These are phyloP conservation scores for Zhuliangozyma blackwelliae DNA, from an alignment of 1,139 yeast genomes.

Conservation along the genomic window DNA sequence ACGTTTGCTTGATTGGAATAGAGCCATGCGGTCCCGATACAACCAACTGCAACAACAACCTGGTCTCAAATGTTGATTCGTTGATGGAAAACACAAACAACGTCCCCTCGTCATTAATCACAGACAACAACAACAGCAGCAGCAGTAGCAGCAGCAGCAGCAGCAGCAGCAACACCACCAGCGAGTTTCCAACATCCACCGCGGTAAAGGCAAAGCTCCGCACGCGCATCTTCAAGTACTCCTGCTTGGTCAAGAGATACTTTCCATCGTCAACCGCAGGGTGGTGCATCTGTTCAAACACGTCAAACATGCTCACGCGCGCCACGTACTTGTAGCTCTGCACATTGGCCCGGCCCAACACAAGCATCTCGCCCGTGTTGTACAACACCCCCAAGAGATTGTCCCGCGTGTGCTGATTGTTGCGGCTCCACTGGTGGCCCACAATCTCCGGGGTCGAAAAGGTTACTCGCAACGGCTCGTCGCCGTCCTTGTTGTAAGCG, in stretches of 20 bases:
- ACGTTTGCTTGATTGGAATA: slow-evolving; percentile 11
- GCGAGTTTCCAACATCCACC: slow-evolving; percentile 3
- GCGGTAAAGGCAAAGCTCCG: slow-evolving; percentile 26
- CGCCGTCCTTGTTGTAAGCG: slow-evolving; percentile 23
- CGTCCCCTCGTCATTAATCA: slow-evolving; percentile 12
- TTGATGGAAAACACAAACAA: slow-evolving; percentile 18
- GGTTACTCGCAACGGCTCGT: slow-evolving; percentile 20
- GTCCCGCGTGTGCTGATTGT: slow-evolving; percentile 20
- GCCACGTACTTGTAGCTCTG: slow-evolving; percentile 22
- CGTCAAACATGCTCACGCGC: slow-evolving; percentile 24
- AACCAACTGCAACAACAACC: background rate
- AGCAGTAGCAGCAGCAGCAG: slow-evolving; percentile 1
- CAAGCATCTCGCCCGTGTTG: slow-evolving; percentile 37
- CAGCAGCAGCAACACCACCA: no score
- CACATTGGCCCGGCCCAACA: slow-evolving; percentile 24
- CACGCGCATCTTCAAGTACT: slow-evolving; percentile 22
- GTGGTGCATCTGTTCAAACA: slow-evolving; percentile 19
- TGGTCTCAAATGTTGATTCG: slow-evolving; percentile 8
- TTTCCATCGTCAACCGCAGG: slow-evolving; percentile 12
- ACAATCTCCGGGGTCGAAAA: slow-evolving; percentile 31
- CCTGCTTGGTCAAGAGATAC: slow-evolving; percentile 13
- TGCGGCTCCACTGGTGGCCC: slow-evolving; percentile 35
- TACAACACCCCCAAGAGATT: slow-evolving; percentile 31
- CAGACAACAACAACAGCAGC: slow-evolving; percentile 4
- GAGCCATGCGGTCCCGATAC: background rate